Base-by-base conservation (phyloP, 1,284 basidiomycete genomes). In the Irpex rosettiformis region DNA sequence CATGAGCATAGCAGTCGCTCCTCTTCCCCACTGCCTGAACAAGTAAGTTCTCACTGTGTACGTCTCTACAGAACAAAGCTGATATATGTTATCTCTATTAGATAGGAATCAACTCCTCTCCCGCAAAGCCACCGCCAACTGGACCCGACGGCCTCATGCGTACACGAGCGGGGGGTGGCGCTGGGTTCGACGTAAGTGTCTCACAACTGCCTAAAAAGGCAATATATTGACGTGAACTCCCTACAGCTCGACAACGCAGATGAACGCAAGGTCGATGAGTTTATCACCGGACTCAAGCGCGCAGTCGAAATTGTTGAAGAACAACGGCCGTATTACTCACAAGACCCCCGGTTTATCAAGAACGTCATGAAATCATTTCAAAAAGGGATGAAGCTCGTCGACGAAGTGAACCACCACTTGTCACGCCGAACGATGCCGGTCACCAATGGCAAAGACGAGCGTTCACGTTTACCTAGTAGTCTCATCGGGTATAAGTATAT, bases 151-250 rank as follows among this genome's bases (percentile, higher is more conserved):
- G 56, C 5, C 21, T 58, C 3, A 8, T 58, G 30, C 30, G 33
- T 11, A 53, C 37, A 16, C 21, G 51, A 1, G 56, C 56, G 11
- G 56, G 56, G 8, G 56, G 51, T 2, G 40, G 48, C 4, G 56
- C 22, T 1, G 56, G 51, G 5, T 58, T 58, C 30, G 49, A 52
- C 21, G 56, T 58, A 42, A 16, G 56, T 47, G 24, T 29, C 11
- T 24, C 4, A n/a, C 24, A 11, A 48, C 13, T 22, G 5, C 25
- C 16, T 24, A 21, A 13, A 22, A 22, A 1, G 16, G 43, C 21
- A 22, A 10, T 18, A 2, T 21, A 11, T n/a, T 30, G 2, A 49
- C n/a, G 8, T 25, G 4, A n/a, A 49, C 8, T 16, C 3, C n/a
- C 30, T 2, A 5, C 11, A 51, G 28, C 55, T 57, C 29, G 48